phyloP scores from a whole-genome alignment of 805 yeast genomes.

The Pichia deserticola region DNA sequence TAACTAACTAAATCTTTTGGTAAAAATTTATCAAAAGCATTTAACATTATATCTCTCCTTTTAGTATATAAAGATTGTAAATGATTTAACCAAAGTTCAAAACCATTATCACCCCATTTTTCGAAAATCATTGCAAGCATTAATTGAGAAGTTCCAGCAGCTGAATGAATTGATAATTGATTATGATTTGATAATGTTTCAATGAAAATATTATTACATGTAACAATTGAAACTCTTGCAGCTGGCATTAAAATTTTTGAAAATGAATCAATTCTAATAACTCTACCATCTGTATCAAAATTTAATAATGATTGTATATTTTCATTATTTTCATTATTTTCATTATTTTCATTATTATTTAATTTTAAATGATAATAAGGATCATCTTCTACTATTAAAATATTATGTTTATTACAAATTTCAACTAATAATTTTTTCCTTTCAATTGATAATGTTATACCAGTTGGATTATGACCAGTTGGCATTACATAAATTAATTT shows the following conservation, averaged over 20 bases:
- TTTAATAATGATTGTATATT: conserved; percentile 58
- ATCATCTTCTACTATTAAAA: conserved; percentile 75
- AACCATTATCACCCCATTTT: conserved; percentile 56
- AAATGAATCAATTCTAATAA: conserved; percentile 68
- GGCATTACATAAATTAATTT: conserved; percentile 61
- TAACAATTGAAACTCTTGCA: conserved; percentile 63
- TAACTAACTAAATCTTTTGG: conserved; percentile 37
- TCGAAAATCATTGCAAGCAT: conserved; percentile 50
- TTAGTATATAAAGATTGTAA: conserved; percentile 54
- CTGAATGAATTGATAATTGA: conserved; percentile 66
- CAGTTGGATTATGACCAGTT: conserved; percentile 85
- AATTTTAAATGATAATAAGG: conserved; percentile 76
- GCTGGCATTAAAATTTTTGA: conserved; percentile 80
- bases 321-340: conserved; percentile 32
- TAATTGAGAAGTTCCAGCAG: conserved; percentile 68
- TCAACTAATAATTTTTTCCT: conserved; percentile 53
- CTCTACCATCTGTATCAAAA: conserved; percentile 73
- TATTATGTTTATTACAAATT: conserved; percentile 58
- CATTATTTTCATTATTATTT: conserved; percentile 30
- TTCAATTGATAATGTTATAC: conserved; percentile 51
- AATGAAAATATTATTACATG: conserved; percentile 50
- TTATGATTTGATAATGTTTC: conserved; percentile 48
- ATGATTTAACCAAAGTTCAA: conserved; percentile 61
- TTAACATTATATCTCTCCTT: conserved; percentile 54
- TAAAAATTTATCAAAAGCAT: conserved; percentile 39